phyloP scores from a whole-genome alignment of 1,284 basidiomycete genomes.

The Apiotrichum porosum region DNA sequence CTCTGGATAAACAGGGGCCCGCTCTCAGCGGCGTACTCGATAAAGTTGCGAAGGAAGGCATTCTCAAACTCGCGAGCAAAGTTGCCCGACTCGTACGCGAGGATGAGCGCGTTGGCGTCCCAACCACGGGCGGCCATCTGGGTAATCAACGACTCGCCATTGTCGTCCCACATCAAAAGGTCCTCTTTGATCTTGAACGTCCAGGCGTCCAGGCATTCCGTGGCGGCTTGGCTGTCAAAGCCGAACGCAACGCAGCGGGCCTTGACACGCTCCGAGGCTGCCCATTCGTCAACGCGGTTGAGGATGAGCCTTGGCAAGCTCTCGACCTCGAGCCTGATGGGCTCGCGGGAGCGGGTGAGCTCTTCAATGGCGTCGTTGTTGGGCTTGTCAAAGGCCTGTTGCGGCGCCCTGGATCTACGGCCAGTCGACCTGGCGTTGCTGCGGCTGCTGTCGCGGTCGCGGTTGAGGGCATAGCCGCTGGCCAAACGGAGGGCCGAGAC shows the following conservation, averaged over 20 bases:
- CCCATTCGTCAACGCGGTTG: constrained; percentile 28
- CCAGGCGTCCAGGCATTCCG: constrained; percentile 3
- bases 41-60: constrained; percentile 27
- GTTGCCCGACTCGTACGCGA: constrained; percentile 25
- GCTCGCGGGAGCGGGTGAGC: too few species aligned
- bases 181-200: not conserved
- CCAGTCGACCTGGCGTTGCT: too few species aligned
- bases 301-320: constrained; percentile 15
- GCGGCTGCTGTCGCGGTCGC: not conserved
- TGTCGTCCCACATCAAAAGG: constrained; percentile 3
- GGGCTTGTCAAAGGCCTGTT: too few species aligned
- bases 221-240: constrained; percentile 13
- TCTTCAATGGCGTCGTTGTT: too few species aligned
- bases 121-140: constrained; percentile 21
- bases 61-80: constrained; percentile 27
- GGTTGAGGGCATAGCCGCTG: not conserved
- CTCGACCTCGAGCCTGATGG: constrained; percentile 4
- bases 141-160: constrained; percentile 6
- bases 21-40: constrained; percentile 10
- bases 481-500: not conserved
- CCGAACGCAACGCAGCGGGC: constrained; percentile 28
- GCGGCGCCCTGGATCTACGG: too few species aligned
- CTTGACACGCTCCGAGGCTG: constrained; percentile 18
- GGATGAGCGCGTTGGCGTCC: constrained; percentile 22
- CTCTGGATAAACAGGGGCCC: constrained; percentile 10